Evolutionary conservation across 192 early-diverging fungal genomes (phyloP).

Genomic region (Podila verticillata): DNA sequence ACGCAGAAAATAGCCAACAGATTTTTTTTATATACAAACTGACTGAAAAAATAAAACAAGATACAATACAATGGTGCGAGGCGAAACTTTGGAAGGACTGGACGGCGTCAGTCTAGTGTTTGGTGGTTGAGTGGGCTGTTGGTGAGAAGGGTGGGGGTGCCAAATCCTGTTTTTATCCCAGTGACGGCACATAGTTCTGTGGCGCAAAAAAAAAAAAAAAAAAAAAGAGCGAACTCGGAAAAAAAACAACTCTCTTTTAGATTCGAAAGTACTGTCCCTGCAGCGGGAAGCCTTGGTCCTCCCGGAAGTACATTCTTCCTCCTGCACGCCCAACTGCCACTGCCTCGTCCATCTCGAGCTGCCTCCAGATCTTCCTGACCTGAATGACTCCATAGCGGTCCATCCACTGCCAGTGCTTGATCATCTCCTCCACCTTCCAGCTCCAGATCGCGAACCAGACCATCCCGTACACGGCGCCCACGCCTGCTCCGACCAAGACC

Average conservation of each 20-base stretch:
- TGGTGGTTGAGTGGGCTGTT: too few relatives aligned
- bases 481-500: conserved; percentile 44
- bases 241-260: neutral
- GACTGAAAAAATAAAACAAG: too few relatives aligned
- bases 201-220: neutral
- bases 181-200: too few relatives aligned
- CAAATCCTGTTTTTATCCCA: too few relatives aligned
- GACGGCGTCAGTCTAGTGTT: too few relatives aligned
- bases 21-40: too few relatives aligned
- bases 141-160: too few relatives aligned
- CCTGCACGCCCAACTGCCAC: conserved; percentile 24
- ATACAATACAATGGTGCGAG: too few relatives aligned
- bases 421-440: conserved; percentile 51
- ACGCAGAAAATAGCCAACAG: too few relatives aligned
- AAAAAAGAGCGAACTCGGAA: neutral
- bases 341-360: conserved; percentile 43
- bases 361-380: conserved; percentile 47
- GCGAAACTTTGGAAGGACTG: too few relatives aligned
- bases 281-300: conserved; percentile 23
- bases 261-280: conserved; percentile 17
- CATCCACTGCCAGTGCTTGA: conserved; percentile 53
- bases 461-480: conserved; percentile 44
- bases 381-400: conserved; percentile 49
- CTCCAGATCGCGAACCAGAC: conserved; percentile 50
- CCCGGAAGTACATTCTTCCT: conserved; percentile 39